phyloP scores from a whole-genome alignment of 2,329 filamentous ascomycete species.

The Pseudopithomyces maydicus region DNA sequence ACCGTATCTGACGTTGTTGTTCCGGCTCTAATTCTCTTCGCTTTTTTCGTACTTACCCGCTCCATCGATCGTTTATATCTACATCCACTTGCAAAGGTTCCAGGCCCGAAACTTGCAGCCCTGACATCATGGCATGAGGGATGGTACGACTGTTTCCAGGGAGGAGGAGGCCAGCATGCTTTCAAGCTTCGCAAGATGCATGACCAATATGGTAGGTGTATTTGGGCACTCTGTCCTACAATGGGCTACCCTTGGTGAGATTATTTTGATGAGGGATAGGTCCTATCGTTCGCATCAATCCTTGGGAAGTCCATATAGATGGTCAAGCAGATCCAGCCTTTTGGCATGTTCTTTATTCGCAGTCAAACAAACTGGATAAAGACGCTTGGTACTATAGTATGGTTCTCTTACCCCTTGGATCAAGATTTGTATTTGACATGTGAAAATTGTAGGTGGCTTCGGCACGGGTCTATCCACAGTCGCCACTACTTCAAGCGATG shows the following conservation, averaged over 20 bases:
- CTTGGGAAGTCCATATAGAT: slow-evolving; percentile 6
- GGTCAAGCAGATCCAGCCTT: slow-evolving; percentile 1
- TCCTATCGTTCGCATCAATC: slow-evolving; percentile 8
- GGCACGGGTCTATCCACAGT: not conserved
- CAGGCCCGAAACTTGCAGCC: slow-evolving; percentile 46
- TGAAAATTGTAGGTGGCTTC: not conserved
- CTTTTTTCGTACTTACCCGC: not conserved
- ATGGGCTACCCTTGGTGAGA: too few species aligned
- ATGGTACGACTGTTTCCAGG: slow-evolving; percentile 31
- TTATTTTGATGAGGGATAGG: too few species aligned
- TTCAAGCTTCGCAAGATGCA: slow-evolving; percentile 34
- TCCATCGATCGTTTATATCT: slow-evolving; percentile 48
- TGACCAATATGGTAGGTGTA: slow-evolving; percentile 35
- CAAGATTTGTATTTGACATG: too few species aligned
- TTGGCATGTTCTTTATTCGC: slow-evolving; percentile 1
- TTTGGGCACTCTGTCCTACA: too few species aligned
- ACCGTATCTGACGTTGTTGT: too few species aligned
- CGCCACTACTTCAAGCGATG: not conserved
- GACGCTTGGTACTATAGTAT: slow-evolving; percentile 1
- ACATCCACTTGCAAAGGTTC: slow-evolving; percentile 51
- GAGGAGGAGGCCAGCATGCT: slow-evolving; percentile 33
- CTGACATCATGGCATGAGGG: slow-evolving; percentile 38
- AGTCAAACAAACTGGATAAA: slow-evolving; percentile 2
- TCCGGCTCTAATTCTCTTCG: not conserved
- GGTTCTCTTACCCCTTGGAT: not conserved